Conservation (phyloP, 1,284 basidiomycete genomes). For the Moesziomyces sp. region DNA sequence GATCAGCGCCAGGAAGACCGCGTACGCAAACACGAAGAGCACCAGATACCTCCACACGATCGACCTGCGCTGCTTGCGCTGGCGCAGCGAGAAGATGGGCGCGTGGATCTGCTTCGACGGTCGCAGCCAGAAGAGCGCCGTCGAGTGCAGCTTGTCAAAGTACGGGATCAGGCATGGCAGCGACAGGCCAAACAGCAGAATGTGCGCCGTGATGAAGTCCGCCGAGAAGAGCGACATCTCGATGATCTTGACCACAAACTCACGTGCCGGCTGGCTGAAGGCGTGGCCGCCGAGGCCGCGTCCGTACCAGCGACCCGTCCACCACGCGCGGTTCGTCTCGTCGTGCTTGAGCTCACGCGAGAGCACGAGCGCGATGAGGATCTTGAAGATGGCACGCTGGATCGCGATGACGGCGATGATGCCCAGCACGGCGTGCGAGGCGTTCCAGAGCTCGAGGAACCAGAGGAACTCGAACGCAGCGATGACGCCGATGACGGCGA, state of each 20-base stretch:
- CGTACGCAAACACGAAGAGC: constrained; percentile 81
- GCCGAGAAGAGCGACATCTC: constrained; percentile 66
- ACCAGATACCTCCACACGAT: constrained; percentile 76
- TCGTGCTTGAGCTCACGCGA: constrained; percentile 68
- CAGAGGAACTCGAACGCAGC: constrained; percentile 73
- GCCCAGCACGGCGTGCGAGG: constrained; percentile 80
- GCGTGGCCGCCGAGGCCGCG: constrained; percentile 66
- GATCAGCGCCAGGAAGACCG: constrained; percentile 78
- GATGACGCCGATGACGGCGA: constrained; percentile 64
- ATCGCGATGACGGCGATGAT: constrained; percentile 68
- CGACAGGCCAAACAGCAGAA: constrained; percentile 70
- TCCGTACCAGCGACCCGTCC: constrained; percentile 68
- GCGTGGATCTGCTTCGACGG: constrained; percentile 74
- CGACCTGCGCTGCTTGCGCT: constrained; percentile 64
- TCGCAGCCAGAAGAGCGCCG: constrained; percentile 70
- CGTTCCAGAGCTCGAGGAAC: constrained; percentile 93
- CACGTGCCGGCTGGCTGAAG: constrained; percentile 66
- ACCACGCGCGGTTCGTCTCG: constrained; percentile 68
- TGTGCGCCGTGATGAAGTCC: constrained; percentile 63
- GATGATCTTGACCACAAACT: constrained; percentile 68
- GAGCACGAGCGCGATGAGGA: constrained; percentile 64
- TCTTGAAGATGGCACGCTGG: constrained; percentile 68
- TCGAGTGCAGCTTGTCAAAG: constrained; percentile 64
- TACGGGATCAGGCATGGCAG: constrained; percentile 70
- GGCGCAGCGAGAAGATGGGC: constrained; percentile 77